A percentile compares a stretch with the other conserved stretches of the same genome.
Evolutionary conservation across 1,139 yeast genomes (phyloP).

Genomic region (Saccharomyces hybrid): DNA sequence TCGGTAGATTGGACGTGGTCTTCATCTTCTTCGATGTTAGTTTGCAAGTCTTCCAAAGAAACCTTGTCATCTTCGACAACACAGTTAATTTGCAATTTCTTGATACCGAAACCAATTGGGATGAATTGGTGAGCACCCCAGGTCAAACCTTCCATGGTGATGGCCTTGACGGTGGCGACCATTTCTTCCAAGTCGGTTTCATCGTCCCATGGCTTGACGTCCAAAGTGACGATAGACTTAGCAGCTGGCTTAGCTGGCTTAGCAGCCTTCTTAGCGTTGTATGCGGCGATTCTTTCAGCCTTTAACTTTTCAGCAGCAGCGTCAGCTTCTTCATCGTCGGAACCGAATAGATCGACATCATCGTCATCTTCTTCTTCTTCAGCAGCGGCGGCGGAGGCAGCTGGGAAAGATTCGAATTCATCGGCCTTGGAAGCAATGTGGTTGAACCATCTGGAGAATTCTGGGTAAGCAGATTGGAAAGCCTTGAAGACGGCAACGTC

Average conservation of each 20-base stretch:
- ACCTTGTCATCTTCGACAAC: slow-evolving; percentile 97
- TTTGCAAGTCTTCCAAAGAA: slow-evolving; percentile 85
- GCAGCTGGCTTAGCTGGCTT: slow-evolving; percentile 98
- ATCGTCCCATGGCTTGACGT: slow-evolving; percentile 99
- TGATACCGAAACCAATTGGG: slow-evolving; percentile 98
- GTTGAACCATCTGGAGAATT: slow-evolving; percentile 96
- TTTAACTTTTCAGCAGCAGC: slow-evolving; percentile 94
- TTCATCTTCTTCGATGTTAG: slow-evolving; percentile 83
- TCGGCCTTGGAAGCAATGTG: slow-evolving; percentile 90
- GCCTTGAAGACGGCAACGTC: slow-evolving; percentile 92
- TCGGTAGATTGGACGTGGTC: slow-evolving; percentile 99
- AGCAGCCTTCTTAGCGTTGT: slow-evolving; percentile 95
- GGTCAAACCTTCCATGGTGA: slow-evolving; percentile 83
- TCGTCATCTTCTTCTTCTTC: slow-evolving; percentile 70
- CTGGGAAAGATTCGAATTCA: slow-evolving; percentile 80
- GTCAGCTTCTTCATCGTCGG: slow-evolving; percentile 85
- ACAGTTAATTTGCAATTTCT: slow-evolving; percentile 97
- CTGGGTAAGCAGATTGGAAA: slow-evolving; percentile 88
- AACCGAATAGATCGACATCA: slow-evolving; percentile 92
- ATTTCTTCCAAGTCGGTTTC: slow-evolving; percentile 91
- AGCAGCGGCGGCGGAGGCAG: slow-evolving; percentile 55
- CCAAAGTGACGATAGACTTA: slow-evolving; percentile 91
- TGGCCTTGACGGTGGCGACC: slow-evolving; percentile 74
- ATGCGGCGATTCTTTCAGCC: slow-evolving; percentile 95
- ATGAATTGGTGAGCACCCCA: slow-evolving; percentile 99